Evolutionary conservation across 257 asterid species (phyloP), one percentile per base, ranked within the genome.

Genomic region (Gentiana macrophylla): DNA sequence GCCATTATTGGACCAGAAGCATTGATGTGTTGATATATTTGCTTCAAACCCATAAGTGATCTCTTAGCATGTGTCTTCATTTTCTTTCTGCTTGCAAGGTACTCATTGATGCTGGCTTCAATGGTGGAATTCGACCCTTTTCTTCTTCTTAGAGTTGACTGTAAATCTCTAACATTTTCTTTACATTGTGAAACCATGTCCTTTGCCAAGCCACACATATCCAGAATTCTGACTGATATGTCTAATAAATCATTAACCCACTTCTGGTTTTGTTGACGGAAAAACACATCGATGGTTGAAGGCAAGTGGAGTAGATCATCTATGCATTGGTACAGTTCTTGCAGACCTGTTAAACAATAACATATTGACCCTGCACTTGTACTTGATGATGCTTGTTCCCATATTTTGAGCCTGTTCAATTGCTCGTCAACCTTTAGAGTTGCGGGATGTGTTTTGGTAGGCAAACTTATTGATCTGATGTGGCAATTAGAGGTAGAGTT

Each of bases 391-490:
- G 24, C 24, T 24, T 24, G 24, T 24, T 24, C 24, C 24, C 24
- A 24, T 24, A 24, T 24, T 24, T 24, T 24, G 24, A 24, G 24
- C 53, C 60, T 61, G 34, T 46, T 63, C 46, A 74, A 2, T 62
- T 63, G 71, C 58, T 67, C 74, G 49, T 74, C 71, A 53, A 61
- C 34, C 36, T 41, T 55, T 4, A 66, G 55, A 8, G 71, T 60
- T 12, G 71, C 45, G 12, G 80, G 77, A 57, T 70, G 80, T 55
- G 77, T 67, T 56, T 73, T 57, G 62, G 61, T 37, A 12, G 74
- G 77, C 60, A 67, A 63, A 70, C 77, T 70, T 37, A 63, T 70
- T 59, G 77, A 74, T 53, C 69, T 50, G 54, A 70, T 60, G 49
- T 38, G 60, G 11, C 9, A 41, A 5, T 41, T 41, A 5, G 46